Evolutionary conservation across 441 rosid genomes (phyloP), one percentile per base, ranked within the genome.

Genomic region (Daphne laureola): DNA sequence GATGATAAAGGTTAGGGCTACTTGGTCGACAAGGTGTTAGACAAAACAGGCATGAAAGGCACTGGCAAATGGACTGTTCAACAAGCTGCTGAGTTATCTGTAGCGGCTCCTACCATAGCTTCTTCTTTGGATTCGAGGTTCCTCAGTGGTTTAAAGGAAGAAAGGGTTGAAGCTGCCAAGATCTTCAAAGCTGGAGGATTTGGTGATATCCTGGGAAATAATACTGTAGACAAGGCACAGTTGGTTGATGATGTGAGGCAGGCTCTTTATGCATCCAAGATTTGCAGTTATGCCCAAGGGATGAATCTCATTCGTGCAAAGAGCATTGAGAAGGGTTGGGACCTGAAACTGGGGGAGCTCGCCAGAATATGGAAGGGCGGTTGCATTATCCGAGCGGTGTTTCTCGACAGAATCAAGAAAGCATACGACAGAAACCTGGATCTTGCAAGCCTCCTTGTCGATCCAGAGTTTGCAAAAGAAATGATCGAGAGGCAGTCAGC

Each of bases 31-130:
- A 91, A 91, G 76, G 96, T 91, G 46, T 66, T 91, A 69, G 98
- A 91, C 69, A 91, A 87, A 80, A 87, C 95, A 0, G 96, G 98
- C 38, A 90, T 90, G 98, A 90, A 90, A 67, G 98, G 96, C 64
- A 90, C 98, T 5, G 95, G 98, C 8, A 87, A 91, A 75, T 87
- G 98, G 98, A 91, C 98, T 0, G 98, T 91, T 14, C 98, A 91
- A 62, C 98, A 91, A 75, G 98, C 98, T 25, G 98, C 98, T 42
- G 95, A 87, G 58, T 73, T 90, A 14, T 90, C 98, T 5, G 79
- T 90, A 14, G 96, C 98, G 18, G 92, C 96, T 53, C 98, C 98
- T n/a, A 90, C 98, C 46, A 87, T 90, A 54, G 98, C 83, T 16
- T 61, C 98, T 48, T 90, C 98, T 13, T 77, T 90, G 60, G 98